These are phyloP conservation scores for Colletotrichum scovillei DNA, from an alignment of 2,329 filamentous ascomycete species.

Conservation along the genomic window DNA sequence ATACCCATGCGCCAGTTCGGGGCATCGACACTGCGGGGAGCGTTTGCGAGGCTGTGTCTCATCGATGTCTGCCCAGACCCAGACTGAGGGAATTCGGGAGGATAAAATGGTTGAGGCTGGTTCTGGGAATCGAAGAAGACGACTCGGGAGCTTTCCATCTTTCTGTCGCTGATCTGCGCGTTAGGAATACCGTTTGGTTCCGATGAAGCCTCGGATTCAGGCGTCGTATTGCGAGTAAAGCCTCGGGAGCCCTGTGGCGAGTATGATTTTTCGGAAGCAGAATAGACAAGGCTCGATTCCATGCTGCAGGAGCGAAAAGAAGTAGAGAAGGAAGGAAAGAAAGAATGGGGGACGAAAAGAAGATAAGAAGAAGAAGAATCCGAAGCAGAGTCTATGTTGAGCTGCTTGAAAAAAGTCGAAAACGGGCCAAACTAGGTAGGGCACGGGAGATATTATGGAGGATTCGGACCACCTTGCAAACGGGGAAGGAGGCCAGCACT, in stretches of 20 bases:
- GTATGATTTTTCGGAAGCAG: constrained; percentile 30
- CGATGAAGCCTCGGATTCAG: constrained; percentile 13
- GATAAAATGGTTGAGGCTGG: not conserved
- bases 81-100: not conserved
- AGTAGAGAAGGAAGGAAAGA: not conserved
- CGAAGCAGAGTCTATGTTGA: not conserved
- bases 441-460: constrained; percentile 1
- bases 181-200: not conserved
- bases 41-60: constrained; percentile 2
- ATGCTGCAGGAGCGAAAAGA: constrained; percentile 10
- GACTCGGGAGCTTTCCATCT: constrained; percentile 5
- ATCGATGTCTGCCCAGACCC: not conserved
- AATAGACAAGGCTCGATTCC: constrained; percentile 20
- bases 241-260: constrained; percentile 20
- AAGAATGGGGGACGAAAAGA: not conserved
- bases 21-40: constrained; percentile 18
- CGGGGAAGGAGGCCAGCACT: constrained; percentile 22
- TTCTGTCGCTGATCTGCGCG: not conserved
- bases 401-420: not conserved
- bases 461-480: constrained; percentile 25
- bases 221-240: constrained; percentile 32
- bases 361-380: not conserved
- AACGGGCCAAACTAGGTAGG: constrained; percentile 13
- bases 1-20: constrained; percentile 25
- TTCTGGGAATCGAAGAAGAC: constrained; percentile 6